Base-by-base conservation (phyloP, 2,329 filamentous ascomycete genomes). In the Pseudovirgaria hyperparasitica region DNA sequence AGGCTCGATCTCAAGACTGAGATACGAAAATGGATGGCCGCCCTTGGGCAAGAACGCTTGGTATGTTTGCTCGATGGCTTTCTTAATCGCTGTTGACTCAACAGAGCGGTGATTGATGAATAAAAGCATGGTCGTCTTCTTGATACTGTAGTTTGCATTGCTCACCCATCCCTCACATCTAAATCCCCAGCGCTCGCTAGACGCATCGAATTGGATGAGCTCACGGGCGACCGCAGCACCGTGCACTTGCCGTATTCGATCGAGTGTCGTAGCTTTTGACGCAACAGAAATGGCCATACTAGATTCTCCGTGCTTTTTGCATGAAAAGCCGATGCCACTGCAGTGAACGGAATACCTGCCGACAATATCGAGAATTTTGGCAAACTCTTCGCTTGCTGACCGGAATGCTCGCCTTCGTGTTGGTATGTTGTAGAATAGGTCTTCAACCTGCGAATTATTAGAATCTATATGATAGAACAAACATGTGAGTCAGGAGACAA, bases 51-150 rank as follows among this genome's bases (percentile, higher is more conserved):
- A 60, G 37, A 93, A 96, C 2, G 70, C 63, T 7, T 77, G 68
- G 50, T 96, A 98, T 0, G 79, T 85, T 46, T 93, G 84, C 53
- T 98, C 90, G 4, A 98, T 54, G 1, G 82, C 81, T 52, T 87
- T 92, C 46, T 85, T 90, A 38, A 98, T 79, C 23, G 74, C 72
- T 1, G 75, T 73, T 0, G 87, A 96, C 38, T 98, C 90, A 7
- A 98, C 90, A 9, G 82, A 78, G 21, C 90, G 77, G 48, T 96
- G 82, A 41, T 98, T 98, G 59, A 98, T 96, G 58, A 98, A 98
- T 1, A 98, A 65, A 4, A 98, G 60, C 13, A 96, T 60, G 0
- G 72, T 79, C 0, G 85, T 94, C 52, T 82, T 80, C 54, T 96
- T 98, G 37, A 85, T 76, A 48, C 80, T 81, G 50, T 94, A 92